A percentile compares a stretch with the other conserved stretches of the same genome.
Conservation (phyloP, 148 eudicot genomes). For the Vaccinium darrowii region DNA sequence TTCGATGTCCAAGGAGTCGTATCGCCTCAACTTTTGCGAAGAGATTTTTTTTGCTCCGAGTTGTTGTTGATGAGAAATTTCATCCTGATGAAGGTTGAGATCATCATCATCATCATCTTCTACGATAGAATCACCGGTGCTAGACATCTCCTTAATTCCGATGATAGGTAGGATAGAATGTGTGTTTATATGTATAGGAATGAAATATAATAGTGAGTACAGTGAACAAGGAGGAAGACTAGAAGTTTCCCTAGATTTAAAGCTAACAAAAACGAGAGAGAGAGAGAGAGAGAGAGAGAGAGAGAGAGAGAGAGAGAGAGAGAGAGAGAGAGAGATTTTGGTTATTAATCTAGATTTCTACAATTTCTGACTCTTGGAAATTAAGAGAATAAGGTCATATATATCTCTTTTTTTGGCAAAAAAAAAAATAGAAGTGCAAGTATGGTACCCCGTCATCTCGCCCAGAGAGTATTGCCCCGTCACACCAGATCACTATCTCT, state of each 20-base stretch:
- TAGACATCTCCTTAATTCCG: neutral
- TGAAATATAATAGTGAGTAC: neutral
- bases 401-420: too few species aligned
- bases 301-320: neutral
- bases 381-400: too few species aligned
- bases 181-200: neutral
- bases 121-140: neutral
- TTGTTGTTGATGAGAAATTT: neutral
- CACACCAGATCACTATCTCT: too few species aligned
- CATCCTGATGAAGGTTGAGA: neutral
- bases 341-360: too few species aligned
- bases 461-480: too few species aligned
- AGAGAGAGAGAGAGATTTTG: neutral
- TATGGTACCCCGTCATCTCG: too few species aligned
- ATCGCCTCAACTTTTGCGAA: neutral
- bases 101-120: neutral
- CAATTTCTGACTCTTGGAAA: too few species aligned
- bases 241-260: neutral
- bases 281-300: neutral
- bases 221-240: neutral
- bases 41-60: conserved; percentile 4
- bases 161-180: neutral
- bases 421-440: too few species aligned
- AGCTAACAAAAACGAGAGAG: neutral
- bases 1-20: conserved; percentile 24